Percentiles rank a stretch among this genome's conserved stretches.
phyloP scores from a whole-genome alignment of 202 grass and related monocot genomes.

The Zoysia matrella region DNA sequence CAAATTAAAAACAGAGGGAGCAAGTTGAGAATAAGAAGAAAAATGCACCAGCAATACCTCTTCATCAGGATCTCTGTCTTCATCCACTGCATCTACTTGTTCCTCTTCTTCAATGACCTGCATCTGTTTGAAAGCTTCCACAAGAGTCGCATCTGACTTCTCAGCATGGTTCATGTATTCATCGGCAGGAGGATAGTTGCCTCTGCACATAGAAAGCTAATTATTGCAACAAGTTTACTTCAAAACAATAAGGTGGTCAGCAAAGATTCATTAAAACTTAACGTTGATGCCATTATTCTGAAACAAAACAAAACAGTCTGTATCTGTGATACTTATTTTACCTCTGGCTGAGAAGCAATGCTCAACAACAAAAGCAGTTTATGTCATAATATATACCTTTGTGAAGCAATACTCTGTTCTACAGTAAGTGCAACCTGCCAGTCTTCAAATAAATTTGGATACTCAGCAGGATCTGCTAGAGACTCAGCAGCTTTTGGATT shows the following conservation, averaged over 20 bases:
- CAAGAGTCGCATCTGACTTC: no score
- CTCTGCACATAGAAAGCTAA: slow-evolving; percentile 49
- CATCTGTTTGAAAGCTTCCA: no score
- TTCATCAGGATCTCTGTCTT: slow-evolving; percentile 57
- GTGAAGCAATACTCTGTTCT: slow-evolving; percentile 61
- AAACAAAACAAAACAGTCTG: slow-evolving; percentile 2
- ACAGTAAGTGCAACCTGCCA: slow-evolving; percentile 92
- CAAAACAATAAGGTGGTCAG: no score
- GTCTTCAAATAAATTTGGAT: slow-evolving; percentile 95
- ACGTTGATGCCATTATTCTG: neutral
- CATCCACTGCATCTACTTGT: slow-evolving; percentile 40
- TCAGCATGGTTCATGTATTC: no score
- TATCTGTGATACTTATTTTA: slow-evolving; percentile 17
- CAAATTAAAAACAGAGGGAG: no score
- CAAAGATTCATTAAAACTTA: slow-evolving; percentile 7
- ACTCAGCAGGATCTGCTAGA: no score
- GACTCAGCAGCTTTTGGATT: no score
- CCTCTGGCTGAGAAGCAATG: slow-evolving; percentile 40
- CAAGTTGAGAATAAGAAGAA: slow-evolving; percentile 4
- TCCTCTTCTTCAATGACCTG: slow-evolving; percentile 70
- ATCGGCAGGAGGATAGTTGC: slow-evolving; percentile 71
- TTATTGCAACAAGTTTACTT: slow-evolving; percentile 32
- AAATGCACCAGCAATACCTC: slow-evolving; percentile 52
- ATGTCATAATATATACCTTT: slow-evolving; percentile 56
- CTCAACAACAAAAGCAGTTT: slow-evolving; percentile 9